Evolutionary conservation across 2,329 filamentous ascomycete species (phyloP).

Genomic region (Reticulascus tulasneorum): DNA sequence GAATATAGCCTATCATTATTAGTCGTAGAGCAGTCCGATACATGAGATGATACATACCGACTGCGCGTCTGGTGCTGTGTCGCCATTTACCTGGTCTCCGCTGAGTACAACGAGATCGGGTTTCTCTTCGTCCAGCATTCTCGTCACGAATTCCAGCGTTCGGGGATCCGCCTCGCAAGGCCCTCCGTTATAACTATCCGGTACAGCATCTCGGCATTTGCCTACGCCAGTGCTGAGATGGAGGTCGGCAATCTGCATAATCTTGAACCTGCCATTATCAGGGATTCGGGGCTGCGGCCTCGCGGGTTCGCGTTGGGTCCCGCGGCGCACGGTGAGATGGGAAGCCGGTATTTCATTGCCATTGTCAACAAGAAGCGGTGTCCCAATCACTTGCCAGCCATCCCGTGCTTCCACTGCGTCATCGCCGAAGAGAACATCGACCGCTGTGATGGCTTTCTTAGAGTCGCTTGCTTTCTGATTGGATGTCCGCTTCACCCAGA

Average conservation of each 20-base stretch:
- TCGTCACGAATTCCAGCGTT: constrained; percentile 83
- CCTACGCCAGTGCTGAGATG: constrained; percentile 90
- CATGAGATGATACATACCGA: constrained; percentile 50
- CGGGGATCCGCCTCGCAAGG: constrained; percentile 88
- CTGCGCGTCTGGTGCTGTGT: constrained; percentile 85
- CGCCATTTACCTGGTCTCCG: constrained; percentile 94
- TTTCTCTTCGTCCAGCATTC: constrained; percentile 84
- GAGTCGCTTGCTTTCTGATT: constrained; percentile 73
- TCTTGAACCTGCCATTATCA: constrained; percentile 93
- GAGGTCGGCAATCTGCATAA: constrained; percentile 92
- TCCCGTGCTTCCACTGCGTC: constrained; percentile 87
- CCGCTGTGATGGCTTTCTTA: constrained; percentile 68
- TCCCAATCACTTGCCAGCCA: constrained; percentile 77
- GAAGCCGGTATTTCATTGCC: constrained; percentile 61
- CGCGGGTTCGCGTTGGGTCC: constrained; percentile 57
- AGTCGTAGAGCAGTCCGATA: constrained; percentile 1
- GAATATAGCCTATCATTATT: constrained; percentile 66
- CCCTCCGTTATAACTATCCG: constrained; percentile 65
- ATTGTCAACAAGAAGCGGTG: constrained; percentile 66
- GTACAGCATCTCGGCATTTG: constrained; percentile 79
- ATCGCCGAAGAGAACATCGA: constrained; percentile 85
- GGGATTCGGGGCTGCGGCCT: constrained; percentile 74
- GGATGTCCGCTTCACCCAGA: constrained; percentile 77
- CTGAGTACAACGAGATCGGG: constrained; percentile 89
- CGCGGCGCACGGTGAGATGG: constrained; percentile 74